Conservation (phyloP, 108 stramenopile species). For the Bacterosira constricta region DNA sequence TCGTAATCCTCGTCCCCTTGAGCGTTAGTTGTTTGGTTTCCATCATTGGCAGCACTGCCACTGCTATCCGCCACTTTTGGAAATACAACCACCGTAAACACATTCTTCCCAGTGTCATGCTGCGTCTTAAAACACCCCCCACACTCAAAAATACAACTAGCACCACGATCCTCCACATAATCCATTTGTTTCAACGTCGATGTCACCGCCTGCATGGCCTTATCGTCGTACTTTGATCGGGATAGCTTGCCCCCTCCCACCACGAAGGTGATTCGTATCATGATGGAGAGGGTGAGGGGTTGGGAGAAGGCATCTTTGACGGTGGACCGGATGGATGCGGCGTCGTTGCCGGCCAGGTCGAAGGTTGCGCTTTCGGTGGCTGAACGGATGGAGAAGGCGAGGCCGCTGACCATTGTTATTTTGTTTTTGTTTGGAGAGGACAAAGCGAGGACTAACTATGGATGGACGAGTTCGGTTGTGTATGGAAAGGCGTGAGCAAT, state of each 20-base stretch:
- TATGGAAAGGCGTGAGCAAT: neutral
- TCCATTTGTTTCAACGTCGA: constrained; percentile 78
- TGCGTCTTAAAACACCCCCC: constrained; percentile 91
- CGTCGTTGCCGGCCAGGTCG: constrained; percentile 38
- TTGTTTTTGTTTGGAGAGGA: neutral
- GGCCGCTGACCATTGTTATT: constrained; percentile 32
- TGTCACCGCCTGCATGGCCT: constrained; percentile 80
- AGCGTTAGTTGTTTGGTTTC: constrained; percentile 2
- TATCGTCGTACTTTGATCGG: constrained; percentile 88
- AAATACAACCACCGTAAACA: constrained; percentile 95
- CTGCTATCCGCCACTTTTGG: constrained; percentile 59
- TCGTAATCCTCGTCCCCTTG: neutral
- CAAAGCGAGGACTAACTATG: no score
- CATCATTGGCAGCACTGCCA: constrained; percentile 8
- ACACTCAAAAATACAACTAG: constrained; percentile 79
- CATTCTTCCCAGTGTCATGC: constrained; percentile 96
- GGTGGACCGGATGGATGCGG: constrained; percentile 55
- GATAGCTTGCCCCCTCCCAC: constrained; percentile 89
- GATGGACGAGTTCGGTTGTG: neutral
- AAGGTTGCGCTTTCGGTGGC: constrained; percentile 29
- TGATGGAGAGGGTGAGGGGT: constrained; percentile 57
- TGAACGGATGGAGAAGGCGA: constrained; percentile 28
- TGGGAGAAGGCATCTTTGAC: constrained; percentile 64
- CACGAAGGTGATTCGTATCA: constrained; percentile 90
- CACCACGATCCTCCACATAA: constrained; percentile 90